Evolutionary conservation across 2,329 filamentous ascomycete species (phyloP).

Genomic region (Verticillium longisporum): DNA sequence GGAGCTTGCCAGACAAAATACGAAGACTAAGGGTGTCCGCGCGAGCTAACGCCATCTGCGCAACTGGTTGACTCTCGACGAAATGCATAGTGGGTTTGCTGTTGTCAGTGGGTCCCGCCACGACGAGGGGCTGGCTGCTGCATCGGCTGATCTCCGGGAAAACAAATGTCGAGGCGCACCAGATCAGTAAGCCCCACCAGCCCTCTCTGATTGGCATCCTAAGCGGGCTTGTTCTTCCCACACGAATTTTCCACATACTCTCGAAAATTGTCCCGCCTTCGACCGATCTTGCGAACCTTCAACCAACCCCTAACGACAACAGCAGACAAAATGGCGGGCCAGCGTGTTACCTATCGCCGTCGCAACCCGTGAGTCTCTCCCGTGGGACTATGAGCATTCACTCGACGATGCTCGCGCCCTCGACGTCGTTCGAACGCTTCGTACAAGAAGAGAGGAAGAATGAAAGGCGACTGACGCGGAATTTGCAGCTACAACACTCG

Average conservation of each 20-base stretch:
- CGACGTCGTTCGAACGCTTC: not conserved
- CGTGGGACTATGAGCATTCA: not conserved
- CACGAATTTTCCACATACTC: constrained; percentile 5
- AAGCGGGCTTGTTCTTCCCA: constrained; percentile 27
- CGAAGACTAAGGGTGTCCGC: no score
- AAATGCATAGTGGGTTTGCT: no score
- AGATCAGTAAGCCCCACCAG: not conserved
- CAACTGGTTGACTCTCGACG: no score
- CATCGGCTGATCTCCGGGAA: not conserved
- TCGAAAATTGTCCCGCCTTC: not conserved
- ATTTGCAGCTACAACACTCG: constrained; percentile 84
- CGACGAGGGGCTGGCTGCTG: not conserved
- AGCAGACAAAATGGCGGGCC: constrained; percentile 51
- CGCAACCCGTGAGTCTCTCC: constrained; percentile 65
- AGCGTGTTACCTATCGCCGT: constrained; percentile 64
- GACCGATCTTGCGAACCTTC: not conserved
- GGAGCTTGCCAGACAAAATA: no score
- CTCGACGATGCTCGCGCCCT: not conserved
- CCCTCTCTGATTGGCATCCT: constrained; percentile 25
- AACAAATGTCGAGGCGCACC: not conserved
- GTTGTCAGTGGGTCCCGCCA: not conserved
- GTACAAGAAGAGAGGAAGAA: not conserved
- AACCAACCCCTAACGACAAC: constrained; percentile 9
- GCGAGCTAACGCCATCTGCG: no score
- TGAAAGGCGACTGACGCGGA: constrained; percentile 12